These are phyloP conservation scores for Hypsizygus marmoreus DNA, from an alignment of 768 basidiomycete species.

Conservation along the genomic window DNA sequence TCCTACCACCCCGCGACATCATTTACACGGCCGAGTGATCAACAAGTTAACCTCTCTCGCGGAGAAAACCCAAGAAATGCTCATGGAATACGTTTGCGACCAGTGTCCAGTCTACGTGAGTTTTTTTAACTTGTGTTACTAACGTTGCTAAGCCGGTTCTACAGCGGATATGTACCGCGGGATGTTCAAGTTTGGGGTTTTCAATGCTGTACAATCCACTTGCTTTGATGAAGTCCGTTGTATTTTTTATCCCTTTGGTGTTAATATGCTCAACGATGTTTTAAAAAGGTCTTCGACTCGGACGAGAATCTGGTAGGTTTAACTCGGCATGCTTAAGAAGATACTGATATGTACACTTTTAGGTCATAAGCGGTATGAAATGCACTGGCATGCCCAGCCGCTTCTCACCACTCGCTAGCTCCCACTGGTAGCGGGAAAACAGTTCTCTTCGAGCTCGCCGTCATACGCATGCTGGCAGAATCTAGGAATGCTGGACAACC, in stretches of 20 bases:
- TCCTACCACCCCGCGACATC: too few species aligned
- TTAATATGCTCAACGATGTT: neutral
- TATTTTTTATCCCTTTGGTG: slow-evolving; percentile 1
- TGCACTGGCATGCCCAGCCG: neutral
- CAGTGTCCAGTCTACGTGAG: slow-evolving; percentile 75
- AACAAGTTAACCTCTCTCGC: neutral
- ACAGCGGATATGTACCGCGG: slow-evolving; percentile 80
- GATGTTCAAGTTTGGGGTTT: slow-evolving; percentile 86
- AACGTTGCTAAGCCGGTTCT: neutral
- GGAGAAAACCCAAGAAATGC: slow-evolving; percentile 34
- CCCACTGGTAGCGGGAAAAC: slow-evolving; percentile 98
- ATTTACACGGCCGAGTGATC: too few species aligned
- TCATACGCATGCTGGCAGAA: slow-evolving; percentile 69
- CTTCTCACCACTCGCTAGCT: slow-evolving; percentile 55
- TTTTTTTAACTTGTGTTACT: slow-evolving; percentile 8
- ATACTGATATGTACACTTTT: slow-evolving; percentile 10
- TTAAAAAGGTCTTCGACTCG: slow-evolving; percentile 53
- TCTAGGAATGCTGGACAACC: slow-evolving; percentile 33
- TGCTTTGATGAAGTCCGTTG: slow-evolving; percentile 73
- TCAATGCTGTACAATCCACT: slow-evolving; percentile 88
- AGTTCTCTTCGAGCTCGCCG: slow-evolving; percentile 88
- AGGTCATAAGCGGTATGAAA: slow-evolving; percentile 73
- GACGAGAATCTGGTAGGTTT: slow-evolving; percentile 65
- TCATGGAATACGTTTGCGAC: slow-evolving; percentile 56
- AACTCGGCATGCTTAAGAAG: neutral